Conservation (phyloP, 805 yeast genomes). For the Wickerhamiella brachini region DNA sequence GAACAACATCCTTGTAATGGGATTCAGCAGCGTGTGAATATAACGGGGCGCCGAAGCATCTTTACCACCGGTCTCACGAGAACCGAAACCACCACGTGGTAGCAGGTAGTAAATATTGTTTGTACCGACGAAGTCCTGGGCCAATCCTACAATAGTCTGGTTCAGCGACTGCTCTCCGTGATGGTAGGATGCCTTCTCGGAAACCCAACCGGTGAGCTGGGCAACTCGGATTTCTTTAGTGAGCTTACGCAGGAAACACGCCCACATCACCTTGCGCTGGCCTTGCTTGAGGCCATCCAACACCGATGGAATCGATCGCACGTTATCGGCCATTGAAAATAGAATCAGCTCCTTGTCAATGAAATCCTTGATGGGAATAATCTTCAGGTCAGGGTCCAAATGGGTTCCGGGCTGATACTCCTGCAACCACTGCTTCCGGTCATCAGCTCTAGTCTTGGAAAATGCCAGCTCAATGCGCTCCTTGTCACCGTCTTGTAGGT, state of each 20-base stretch:
- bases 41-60: conserved; percentile 98
- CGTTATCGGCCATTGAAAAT: conserved; percentile 92
- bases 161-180: conserved; percentile 85
- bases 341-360: conserved; percentile 89
- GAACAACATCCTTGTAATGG: conserved; percentile 63
- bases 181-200: conserved; percentile 83
- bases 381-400: conserved; percentile 59
- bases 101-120: conserved; percentile 72
- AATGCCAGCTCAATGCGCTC: conserved; percentile 80
- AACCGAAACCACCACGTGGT: conserved; percentile 94
- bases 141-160: conserved; percentile 85
- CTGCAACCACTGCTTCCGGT: conserved; percentile 92
- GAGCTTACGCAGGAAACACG: conserved; percentile 72
- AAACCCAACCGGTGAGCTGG: conserved; percentile 77
- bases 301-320: conserved; percentile 87
- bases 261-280: conserved; percentile 84
- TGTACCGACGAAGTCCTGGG: conserved; percentile 89
- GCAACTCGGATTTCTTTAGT: conserved; percentile 74
- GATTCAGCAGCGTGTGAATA: conserved; percentile 72
- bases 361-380: conserved; percentile 83
- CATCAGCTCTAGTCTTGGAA: conserved; percentile 90
- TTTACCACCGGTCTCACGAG: conserved; percentile 93
- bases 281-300: conserved; percentile 96
- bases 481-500: conserved; percentile 60
- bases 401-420: conserved; percentile 86